A percentile compares a stretch with the other conserved stretches of the same genome.
These are phyloP conservation scores for Asclepias syriaca DNA, from an alignment of 257 asterid genomes.

Conservation along the genomic window DNA sequence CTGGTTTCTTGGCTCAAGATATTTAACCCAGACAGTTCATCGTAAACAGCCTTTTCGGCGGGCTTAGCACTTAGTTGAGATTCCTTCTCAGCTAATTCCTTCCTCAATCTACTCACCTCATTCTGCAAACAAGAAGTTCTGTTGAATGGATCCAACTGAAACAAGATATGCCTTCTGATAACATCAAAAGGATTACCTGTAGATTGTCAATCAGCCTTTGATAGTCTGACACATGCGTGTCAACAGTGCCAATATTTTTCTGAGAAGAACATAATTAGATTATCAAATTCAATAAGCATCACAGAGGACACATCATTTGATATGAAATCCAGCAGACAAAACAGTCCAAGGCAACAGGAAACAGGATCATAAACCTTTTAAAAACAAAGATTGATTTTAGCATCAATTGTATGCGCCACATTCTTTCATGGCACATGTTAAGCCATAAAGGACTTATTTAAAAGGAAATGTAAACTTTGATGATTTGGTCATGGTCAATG, in stretches of 20 bases:
- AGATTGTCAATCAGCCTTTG: conserved; percentile 92
- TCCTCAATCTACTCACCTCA: conserved; percentile 75
- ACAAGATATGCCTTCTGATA: conserved; percentile 14
- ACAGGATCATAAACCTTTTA: neutral
- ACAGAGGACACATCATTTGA: neutral
- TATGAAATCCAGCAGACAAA: neutral
- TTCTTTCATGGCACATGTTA: neutral
- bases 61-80: conserved; percentile 72
- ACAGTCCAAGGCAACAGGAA: neutral
- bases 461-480: neutral
- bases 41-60: conserved; percentile 58
- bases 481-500: neutral
- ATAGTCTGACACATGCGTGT: conserved; percentile 82
- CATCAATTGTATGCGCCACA: neutral
- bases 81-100: conserved; percentile 86
- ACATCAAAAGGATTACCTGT: conserved; percentile 43
- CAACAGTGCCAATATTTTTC: conserved; percentile 81
- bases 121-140: conserved; percentile 35
- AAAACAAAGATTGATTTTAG: neutral
- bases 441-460: neutral
- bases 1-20: conserved; percentile 78
- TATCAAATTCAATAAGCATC: conserved; percentile 3
- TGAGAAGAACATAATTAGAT: conserved; percentile 33
- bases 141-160: conserved; percentile 1
- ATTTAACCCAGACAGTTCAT: conserved; percentile 68